These are phyloP conservation scores for Scleroderma citrinum DNA, from an alignment of 768 basidiomycete genomes.

Conservation along the genomic window DNA sequence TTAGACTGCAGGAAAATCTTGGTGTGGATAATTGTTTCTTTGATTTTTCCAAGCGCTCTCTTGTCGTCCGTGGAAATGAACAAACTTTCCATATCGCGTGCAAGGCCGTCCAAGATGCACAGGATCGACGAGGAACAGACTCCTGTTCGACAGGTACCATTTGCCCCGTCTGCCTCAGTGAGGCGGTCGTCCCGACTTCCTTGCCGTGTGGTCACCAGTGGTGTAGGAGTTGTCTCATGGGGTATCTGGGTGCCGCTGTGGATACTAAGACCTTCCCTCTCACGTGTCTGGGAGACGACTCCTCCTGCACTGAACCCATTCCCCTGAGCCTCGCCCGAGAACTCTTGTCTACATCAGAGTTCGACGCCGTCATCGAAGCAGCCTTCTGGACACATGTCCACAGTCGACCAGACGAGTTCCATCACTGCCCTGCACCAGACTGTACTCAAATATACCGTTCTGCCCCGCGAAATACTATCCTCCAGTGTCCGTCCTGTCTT, in stretches of 20 bases:
- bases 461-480: conserved; percentile 39
- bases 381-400: conserved; percentile 60
- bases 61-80: conserved; percentile 55
- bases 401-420: conserved; percentile 53
- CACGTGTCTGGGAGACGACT: conserved; percentile 63
- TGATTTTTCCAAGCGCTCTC: conserved; percentile 34
- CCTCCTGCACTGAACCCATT: conserved; percentile 50
- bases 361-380: conserved; percentile 50
- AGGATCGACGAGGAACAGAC: conserved; percentile 25
- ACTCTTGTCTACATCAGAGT: conserved; percentile 46
- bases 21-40: conserved; percentile 55
- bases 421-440: conserved; percentile 75
- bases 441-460: conserved; percentile 69
- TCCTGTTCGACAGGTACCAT: conserved; percentile 14
- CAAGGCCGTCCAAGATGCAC: conserved; percentile 37
- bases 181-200: conserved; percentile 40
- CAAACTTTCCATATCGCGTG: conserved; percentile 29
- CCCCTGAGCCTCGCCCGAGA: conserved; percentile 46
- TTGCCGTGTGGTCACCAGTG: conserved; percentile 63
- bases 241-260: conserved; percentile 53
- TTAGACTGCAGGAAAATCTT: conserved; percentile 39
- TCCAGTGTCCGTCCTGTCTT: conserved; percentile 71
- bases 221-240: conserved; percentile 57
- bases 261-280: conserved; percentile 62
- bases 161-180: conserved; percentile 71